These are phyloP conservation scores for Echeveria elegans DNA, from an alignment of 164 flowering plant species.

Conservation along the genomic window DNA sequence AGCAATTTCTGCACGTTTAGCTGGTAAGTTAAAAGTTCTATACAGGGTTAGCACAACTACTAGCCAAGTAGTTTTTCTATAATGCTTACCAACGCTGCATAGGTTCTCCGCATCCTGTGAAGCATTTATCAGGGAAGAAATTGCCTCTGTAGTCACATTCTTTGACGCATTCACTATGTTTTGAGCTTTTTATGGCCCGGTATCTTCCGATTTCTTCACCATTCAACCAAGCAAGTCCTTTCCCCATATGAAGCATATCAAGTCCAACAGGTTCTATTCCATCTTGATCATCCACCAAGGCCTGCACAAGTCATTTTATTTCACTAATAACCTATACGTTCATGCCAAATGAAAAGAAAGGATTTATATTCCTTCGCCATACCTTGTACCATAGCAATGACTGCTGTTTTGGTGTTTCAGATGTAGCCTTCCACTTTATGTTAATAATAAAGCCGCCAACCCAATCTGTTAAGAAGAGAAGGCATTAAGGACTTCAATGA, in stretches of 20 bases:
- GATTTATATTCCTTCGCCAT: conserved; percentile 1
- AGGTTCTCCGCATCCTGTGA: conserved; percentile 88
- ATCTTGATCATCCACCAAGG: conserved; percentile 61
- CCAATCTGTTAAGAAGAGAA: conserved; percentile 60
- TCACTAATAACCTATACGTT: not conserved
- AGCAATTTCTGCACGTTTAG: not conserved
- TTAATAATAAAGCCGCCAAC: conserved; percentile 35
- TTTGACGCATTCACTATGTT: conserved; percentile 44
- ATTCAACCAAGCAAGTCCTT: conserved; percentile 95
- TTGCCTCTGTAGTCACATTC: conserved; percentile 88
- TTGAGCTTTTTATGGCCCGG: conserved; percentile 69
- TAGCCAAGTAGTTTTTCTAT: too few relatives aligned
- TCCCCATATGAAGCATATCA: conserved; percentile 96
- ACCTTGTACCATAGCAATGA: conserved; percentile 99
- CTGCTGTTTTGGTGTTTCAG: conserved; percentile 63
- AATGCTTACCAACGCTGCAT: conserved; percentile 81
- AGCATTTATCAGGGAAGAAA: conserved; percentile 79
- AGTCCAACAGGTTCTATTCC: conserved; percentile 92
- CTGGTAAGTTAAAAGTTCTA: not conserved
- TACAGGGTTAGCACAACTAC: not conserved
- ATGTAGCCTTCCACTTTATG: conserved; percentile 53
- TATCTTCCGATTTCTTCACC: conserved; percentile 97
- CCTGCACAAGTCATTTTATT: conserved; percentile 34
- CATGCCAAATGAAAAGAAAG: too few relatives aligned
- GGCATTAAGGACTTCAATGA: too few relatives aligned